Evolutionary conservation across 176 grass and related monocot genomes (phyloP).

Genomic region (Musa beccarii): DNA sequence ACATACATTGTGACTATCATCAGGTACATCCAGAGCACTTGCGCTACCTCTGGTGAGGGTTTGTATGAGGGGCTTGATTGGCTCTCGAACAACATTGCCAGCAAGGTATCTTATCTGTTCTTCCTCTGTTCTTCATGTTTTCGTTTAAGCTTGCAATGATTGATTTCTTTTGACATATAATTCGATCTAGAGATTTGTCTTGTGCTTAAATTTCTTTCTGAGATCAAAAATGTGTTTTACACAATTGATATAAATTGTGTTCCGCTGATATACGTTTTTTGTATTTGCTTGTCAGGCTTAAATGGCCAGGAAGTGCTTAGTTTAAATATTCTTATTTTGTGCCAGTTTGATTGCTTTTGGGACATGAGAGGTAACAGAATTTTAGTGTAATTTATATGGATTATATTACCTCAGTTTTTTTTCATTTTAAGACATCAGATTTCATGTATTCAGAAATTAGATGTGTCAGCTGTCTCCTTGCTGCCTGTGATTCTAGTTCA

Average conservation of each 20-base stretch:
- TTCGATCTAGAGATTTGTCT: neutral
- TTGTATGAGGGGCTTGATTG: slow-evolving; percentile 1
- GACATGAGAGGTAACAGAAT: neutral
- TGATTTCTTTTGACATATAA: neutral
- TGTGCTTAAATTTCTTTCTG: neutral
- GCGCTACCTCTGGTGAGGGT: slow-evolving; percentile 1
- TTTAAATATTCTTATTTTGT: neutral
- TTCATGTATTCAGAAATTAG: neutral
- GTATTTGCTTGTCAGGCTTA: neutral
- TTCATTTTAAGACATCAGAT: neutral
- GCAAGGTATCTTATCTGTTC: neutral
- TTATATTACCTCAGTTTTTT: neutral
- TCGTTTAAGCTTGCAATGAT: neutral
- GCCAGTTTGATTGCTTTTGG: neutral
- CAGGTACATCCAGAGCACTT: slow-evolving; percentile 7
- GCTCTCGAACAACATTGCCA: slow-evolving; percentile 1
- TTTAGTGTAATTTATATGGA: neutral
- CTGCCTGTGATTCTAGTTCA: neutral
- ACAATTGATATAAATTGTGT: neutral
- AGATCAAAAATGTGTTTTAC: neutral
- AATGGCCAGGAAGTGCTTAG: neutral
- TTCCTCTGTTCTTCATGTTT: neutral
- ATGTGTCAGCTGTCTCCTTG: neutral
- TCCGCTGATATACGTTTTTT: neutral
- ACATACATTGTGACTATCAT: neutral